Base-by-base conservation (phyloP, 257 asterid species). In the Schizonepeta tenuifolia region DNA sequence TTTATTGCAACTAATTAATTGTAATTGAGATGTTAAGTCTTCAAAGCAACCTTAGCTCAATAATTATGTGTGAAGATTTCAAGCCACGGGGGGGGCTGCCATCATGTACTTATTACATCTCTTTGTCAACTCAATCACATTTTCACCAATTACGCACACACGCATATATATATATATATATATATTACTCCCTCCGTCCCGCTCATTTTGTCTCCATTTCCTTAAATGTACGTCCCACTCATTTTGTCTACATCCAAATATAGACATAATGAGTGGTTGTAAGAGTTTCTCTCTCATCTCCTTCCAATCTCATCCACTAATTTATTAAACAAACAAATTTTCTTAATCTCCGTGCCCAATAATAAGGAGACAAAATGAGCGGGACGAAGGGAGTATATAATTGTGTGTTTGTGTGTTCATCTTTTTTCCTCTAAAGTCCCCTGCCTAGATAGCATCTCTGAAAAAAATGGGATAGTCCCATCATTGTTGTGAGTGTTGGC, bases 41-140 rank as follows among this genome's bases (percentile, higher is more conserved):
- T 64, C 33, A 72, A 81, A 80, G 85, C 80, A 72, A 78, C 78
- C 72, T 69, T 9, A 60, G 18, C 21, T 40, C 71, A 75, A 76
- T 83, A 78, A 78, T 78, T 81, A 62, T 65, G 31, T 12, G 13
- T 44, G 6, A 69, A 63, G 79, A 77, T 77, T 80, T 70, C 35
- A 71, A 61, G 0, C 61, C 77, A 46, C 58, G 14, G 78, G 46
- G 82, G 80, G 84, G 75, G 77, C 75, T 56, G 66, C 82, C 33
- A 44, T 20, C 15, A 9, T 41, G 36, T 31, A 4, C 26, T 24
- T 24, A 24, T 24, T 24, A 22, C 20, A 41, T 22, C 79, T 61
- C 31, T 31, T 74, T 77, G 74, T 83, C 79, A 74, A 77, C 78
- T 51, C 54, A 46, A 36, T 13, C 3, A 53, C 69, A 43, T 17